phyloP scores from a whole-genome alignment of 306 rosid genomes.

The Ceratonia siliqua region DNA sequence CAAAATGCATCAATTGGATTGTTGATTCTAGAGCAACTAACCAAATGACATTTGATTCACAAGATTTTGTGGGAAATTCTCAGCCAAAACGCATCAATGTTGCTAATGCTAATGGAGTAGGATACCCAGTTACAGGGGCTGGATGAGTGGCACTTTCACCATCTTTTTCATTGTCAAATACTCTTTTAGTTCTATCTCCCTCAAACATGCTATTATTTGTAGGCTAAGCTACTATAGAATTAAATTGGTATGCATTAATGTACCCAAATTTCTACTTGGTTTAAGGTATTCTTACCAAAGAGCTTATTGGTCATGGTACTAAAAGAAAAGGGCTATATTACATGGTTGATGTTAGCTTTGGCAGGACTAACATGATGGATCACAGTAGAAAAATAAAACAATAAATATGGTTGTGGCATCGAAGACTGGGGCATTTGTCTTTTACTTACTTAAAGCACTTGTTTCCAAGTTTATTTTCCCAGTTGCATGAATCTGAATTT shows the following conservation, averaged over 20 bases:
- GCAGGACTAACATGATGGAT: neutral
- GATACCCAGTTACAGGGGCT: neutral
- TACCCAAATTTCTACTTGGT: neutral
- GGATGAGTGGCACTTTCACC: neutral
- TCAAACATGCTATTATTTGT: neutral
- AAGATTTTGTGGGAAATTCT: neutral
- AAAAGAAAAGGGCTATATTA: neutral
- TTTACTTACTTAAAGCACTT: too few species aligned
- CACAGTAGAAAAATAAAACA: neutral
- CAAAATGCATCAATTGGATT: too few species aligned
- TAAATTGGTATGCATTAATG: constrained; percentile 3
- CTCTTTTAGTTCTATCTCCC: constrained; percentile 2
- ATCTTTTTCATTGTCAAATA: neutral
- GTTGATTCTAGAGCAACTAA: neutral
- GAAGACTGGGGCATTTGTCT: too few species aligned
- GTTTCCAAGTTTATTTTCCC: too few species aligned
- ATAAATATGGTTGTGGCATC: constrained; percentile 19
- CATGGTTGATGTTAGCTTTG: neutral
- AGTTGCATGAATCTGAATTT: too few species aligned
- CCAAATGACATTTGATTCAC: neutral
- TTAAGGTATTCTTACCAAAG: constrained; percentile 31
- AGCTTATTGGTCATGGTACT: constrained; percentile 33
- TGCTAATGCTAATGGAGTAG: constrained; percentile 1
- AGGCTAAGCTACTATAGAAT: neutral
- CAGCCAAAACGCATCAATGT: neutral